These are phyloP conservation scores for Paraphoma sp. DNA, from an alignment of 2,329 filamentous ascomycete genomes.

Conservation along the genomic window DNA sequence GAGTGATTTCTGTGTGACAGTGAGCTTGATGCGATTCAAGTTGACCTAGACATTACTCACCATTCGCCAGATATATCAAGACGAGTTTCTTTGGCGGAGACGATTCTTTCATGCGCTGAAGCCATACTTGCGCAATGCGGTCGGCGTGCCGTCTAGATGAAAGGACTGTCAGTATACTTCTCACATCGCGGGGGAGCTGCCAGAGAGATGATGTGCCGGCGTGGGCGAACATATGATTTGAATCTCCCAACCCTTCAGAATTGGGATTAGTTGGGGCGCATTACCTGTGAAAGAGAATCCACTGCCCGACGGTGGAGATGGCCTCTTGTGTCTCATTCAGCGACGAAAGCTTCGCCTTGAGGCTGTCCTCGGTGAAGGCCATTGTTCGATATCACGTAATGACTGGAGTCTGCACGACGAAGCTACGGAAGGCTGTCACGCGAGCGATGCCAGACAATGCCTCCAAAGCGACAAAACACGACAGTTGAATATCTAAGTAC, in stretches of 20 bases:
- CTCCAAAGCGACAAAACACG: background rate
- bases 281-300: constrained; percentile 99
- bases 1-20: constrained; percentile 76
- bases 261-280: constrained; percentile 8
- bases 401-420: constrained; percentile 2
- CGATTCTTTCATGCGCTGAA: constrained; percentile 87
- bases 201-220: background rate
- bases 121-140: constrained; percentile 89
- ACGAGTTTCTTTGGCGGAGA: constrained; percentile 85
- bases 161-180: constrained; percentile 22
- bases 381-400: constrained; percentile 58
- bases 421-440: constrained; percentile 27
- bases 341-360: constrained; percentile 91
- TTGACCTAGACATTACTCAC: constrained; percentile 56
- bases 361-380: constrained; percentile 95
- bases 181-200: background rate
- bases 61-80: constrained; percentile 93
- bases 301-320: constrained; percentile 95
- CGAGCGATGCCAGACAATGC: constrained; percentile 21
- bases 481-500: constrained; percentile 13
- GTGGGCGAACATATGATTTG: background rate
- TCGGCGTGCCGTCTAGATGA: constrained; percentile 81
- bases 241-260: constrained; percentile 2
- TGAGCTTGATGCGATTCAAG: constrained; percentile 6
- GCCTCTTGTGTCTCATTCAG: constrained; percentile 98